Conservation (phyloP, 2,329 filamentous ascomycete species). For the Trichoderma endophyticum region DNA sequence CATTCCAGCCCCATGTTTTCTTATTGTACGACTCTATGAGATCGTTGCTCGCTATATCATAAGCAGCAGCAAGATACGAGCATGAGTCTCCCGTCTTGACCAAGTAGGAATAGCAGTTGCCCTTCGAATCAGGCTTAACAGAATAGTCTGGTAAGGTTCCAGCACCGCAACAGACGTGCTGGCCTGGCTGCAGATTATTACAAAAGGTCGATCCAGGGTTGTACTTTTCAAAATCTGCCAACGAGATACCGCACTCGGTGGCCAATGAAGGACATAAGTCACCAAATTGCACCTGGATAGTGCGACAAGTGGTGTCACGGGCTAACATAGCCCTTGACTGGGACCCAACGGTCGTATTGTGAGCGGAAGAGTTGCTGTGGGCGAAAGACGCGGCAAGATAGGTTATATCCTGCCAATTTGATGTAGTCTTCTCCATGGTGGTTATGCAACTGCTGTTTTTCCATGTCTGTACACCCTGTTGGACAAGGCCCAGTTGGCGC, state of each 20-base stretch:
- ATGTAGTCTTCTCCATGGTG: not conserved
- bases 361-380: not conserved
- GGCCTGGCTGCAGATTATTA: not conserved
- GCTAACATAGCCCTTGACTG: too few relatives aligned
- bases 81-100: not conserved
- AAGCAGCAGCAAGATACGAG: not conserved
- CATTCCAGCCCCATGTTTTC: constrained; percentile 31
- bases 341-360: not conserved
- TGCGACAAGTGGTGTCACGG: not conserved
- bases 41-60: not conserved
- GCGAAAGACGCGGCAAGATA: not conserved
- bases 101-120: not conserved
- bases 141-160: not conserved
- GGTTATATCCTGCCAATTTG: not conserved
- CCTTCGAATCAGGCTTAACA: not conserved
- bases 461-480: not conserved
- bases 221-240: constrained; percentile 26
- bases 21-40: constrained; percentile 22
- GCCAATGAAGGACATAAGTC: constrained; percentile 27
- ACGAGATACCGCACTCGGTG: constrained; percentile 25
- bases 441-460: not conserved
- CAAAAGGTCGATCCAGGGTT: constrained; percentile 21
- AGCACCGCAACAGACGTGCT: not conserved
- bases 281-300: constrained; percentile 16
- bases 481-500: not conserved